These are phyloP conservation scores for Metahyphopichia silvanorum DNA, from an alignment of 805 yeast genomes.

Conservation along the genomic window DNA sequence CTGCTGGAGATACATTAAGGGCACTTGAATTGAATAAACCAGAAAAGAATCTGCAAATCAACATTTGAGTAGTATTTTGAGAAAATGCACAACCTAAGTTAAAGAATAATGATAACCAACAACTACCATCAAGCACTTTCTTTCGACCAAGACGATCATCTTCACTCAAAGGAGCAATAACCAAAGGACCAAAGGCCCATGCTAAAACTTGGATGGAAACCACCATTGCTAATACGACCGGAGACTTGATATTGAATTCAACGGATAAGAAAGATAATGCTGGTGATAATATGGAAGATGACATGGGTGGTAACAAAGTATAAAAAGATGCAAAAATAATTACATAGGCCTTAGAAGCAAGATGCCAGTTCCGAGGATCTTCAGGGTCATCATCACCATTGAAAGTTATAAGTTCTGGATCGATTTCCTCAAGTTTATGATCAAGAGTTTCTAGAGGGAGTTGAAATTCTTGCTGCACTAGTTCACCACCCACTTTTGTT, in stretches of 20 bases:
- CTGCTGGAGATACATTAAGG: slow-evolving; percentile 38
- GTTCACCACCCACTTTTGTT: slow-evolving; percentile 1
- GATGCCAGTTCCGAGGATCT: slow-evolving; percentile 34
- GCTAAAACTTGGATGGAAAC: slow-evolving; percentile 37
- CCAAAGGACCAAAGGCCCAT: slow-evolving; percentile 39
- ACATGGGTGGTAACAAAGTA: slow-evolving; percentile 39
- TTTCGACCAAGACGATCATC: slow-evolving; percentile 34
- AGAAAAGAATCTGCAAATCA: slow-evolving; percentile 30
- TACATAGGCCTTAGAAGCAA: slow-evolving; percentile 15
- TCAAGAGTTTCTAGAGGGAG: slow-evolving; percentile 25
- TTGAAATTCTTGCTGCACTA: slow-evolving; percentile 4
- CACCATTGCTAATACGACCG: slow-evolving; percentile 24
- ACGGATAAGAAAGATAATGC: slow-evolving; percentile 26
- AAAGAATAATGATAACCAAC: slow-evolving; percentile 32
- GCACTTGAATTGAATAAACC: slow-evolving; percentile 40
- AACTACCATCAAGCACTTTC: slow-evolving; percentile 27
- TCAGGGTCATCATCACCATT: slow-evolving; percentile 27
- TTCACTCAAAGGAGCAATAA: slow-evolving; percentile 39
- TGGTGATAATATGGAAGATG: slow-evolving; percentile 38
- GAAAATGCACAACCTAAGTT: slow-evolving; percentile 37
- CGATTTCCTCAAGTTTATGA: slow-evolving; percentile 31
- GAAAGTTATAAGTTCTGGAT: slow-evolving; percentile 39
- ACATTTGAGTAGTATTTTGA: slow-evolving; percentile 27
- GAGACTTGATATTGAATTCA: slow-evolving; percentile 25
- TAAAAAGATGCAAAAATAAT: slow-evolving; percentile 29